These are phyloP conservation scores for Laburnicola sp. DNA, from an alignment of 2,329 filamentous ascomycete species.

Conservation along the genomic window DNA sequence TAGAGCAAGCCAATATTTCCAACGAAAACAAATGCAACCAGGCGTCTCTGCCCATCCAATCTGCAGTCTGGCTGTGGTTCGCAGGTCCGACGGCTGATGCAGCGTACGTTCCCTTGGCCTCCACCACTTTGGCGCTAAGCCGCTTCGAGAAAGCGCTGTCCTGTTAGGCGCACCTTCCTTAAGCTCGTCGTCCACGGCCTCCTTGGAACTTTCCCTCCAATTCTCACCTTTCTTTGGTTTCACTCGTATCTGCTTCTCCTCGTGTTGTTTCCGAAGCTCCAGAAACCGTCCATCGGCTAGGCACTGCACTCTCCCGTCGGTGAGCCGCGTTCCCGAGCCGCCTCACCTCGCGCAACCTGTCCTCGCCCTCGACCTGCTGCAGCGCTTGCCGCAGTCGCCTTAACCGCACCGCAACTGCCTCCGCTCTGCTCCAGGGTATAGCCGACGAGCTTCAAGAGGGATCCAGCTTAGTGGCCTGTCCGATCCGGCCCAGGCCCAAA, in stretches of 20 bases:
- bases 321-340: slow-evolving; percentile 21
- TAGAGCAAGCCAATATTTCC: background rate
- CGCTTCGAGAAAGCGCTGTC: slow-evolving; percentile 13
- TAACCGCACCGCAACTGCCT: background rate
- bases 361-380: slow-evolving; percentile 8
- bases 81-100: slow-evolving; percentile 6
- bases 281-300: slow-evolving; percentile 2
- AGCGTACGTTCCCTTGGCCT: slow-evolving; percentile 6
- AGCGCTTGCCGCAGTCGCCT: background rate
- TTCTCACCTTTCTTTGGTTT: background rate
- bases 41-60: background rate
- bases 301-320: slow-evolving; percentile 18
- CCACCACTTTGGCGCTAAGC: slow-evolving; percentile 1
- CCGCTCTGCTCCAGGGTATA: background rate
- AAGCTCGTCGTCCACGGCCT: slow-evolving; percentile 12
- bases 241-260: slow-evolving; percentile 10
- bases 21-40: background rate
- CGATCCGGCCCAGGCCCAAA: background rate
- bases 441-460: background rate
- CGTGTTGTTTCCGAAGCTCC: background rate
- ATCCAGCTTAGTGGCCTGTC: background rate
- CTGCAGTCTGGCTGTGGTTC: background rate
- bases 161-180: slow-evolving; percentile 24
- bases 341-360: slow-evolving; percentile 8
- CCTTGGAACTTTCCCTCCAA: slow-evolving; percentile 1